Evolutionary conservation across 108 stramenopile species (phyloP).

Genomic region (Skeletonema marinoi): DNA sequence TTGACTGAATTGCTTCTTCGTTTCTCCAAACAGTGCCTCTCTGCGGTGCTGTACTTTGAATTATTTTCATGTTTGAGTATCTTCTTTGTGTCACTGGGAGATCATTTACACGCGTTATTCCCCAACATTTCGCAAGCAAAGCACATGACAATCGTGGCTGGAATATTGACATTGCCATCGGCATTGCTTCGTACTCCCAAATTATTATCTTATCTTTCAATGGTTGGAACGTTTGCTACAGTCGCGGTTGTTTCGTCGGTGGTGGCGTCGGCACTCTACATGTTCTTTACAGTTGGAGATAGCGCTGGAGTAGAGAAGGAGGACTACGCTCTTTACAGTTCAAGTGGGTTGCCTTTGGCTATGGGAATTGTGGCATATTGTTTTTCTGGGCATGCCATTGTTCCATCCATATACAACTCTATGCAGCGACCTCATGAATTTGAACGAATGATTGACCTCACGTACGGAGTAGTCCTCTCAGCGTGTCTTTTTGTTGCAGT

Average conservation of each 20-base stretch:
- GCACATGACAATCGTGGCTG: constrained; percentile 62
- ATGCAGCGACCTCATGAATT: constrained; percentile 78
- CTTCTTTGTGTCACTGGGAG: constrained; percentile 77
- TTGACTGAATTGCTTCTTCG: not conserved
- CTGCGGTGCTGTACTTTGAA: constrained; percentile 77
- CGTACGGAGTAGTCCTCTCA: constrained; percentile 59
- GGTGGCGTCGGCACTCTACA: constrained; percentile 62
- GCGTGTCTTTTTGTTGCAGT: constrained; percentile 64
- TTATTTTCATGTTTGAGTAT: constrained; percentile 81
- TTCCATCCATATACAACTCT: constrained; percentile 78
- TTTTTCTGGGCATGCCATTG: constrained; percentile 83
- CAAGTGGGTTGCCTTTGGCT: constrained; percentile 57
- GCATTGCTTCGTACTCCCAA: constrained; percentile 67
- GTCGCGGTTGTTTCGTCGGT: constrained; percentile 63
- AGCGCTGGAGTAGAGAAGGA: constrained; percentile 10
- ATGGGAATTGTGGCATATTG: constrained; percentile 79
- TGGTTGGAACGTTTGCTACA: constrained; percentile 79
- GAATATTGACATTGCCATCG: constrained; percentile 63
- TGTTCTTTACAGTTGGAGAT: constrained; percentile 42
- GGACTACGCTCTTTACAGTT: constrained; percentile 39
- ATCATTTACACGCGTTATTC: constrained; percentile 70
- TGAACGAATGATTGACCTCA: constrained; percentile 67
- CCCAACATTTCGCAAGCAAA: constrained; percentile 51
- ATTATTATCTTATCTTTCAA: constrained; percentile 71
- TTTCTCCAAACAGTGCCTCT: constrained; percentile 32